Conservation (phyloP, 2,329 filamentous ascomycete genomes). For the Sporothrix pallida region DNA sequence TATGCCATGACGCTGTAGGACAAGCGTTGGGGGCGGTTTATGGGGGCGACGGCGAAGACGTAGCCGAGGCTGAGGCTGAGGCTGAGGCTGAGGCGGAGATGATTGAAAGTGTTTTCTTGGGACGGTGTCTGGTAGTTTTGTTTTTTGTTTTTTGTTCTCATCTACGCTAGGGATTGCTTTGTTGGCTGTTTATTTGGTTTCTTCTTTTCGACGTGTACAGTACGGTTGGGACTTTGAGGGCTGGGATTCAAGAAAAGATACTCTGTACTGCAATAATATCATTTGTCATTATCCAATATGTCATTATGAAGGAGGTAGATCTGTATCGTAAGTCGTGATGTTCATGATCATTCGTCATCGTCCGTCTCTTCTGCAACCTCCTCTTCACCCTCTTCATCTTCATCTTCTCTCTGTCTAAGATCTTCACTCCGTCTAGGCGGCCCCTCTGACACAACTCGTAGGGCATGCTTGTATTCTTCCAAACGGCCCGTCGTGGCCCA, state of each 20-base stretch:
- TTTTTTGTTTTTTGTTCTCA: neutral
- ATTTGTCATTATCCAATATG: neutral
- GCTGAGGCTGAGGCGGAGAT: no score
- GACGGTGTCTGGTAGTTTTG: neutral
- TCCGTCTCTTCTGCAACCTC: no score
- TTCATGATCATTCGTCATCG: no score
- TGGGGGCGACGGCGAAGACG: neutral
- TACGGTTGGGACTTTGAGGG: neutral
- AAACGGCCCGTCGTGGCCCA: no score
- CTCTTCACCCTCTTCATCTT: no score
- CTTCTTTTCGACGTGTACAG: neutral
- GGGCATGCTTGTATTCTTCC: no score
- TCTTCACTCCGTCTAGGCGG: no score
- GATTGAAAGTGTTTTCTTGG: neutral
- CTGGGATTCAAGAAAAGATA: neutral
- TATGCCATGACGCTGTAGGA: slow-evolving; percentile 53
- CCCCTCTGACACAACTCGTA: no score
- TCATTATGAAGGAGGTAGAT: no score
- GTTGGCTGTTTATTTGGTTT: neutral
- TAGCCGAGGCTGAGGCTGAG: neutral
- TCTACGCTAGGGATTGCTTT: slow-evolving; percentile 7
- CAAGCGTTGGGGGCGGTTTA: no score
- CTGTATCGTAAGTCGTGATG: no score
- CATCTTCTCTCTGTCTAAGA: no score
- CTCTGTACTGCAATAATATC: neutral